Base-by-base conservation (phyloP, 768 basidiomycete species). In the Tubosaeta brunneosetosa region DNA sequence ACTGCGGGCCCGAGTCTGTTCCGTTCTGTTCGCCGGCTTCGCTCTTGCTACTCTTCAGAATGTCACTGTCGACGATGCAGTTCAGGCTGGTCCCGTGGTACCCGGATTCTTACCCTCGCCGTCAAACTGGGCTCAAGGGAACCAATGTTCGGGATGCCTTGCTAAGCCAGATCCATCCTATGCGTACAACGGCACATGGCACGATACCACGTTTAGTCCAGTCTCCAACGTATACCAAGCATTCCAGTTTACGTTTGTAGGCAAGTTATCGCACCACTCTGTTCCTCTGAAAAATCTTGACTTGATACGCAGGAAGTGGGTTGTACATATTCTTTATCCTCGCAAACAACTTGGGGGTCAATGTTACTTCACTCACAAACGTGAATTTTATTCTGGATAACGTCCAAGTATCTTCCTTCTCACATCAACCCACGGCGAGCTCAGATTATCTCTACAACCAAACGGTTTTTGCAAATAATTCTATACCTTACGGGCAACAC, bases 311-410 rank as follows among this genome's bases (percentile, higher is more conserved):
- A 63, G 55, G 61, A 27, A 63, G 32, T 8, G 58, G 36, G 1
- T 1, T 63, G 19, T 63, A 61, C 16, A 49, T 62, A 44, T 63
- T 51, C 36, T 61, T 64, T 26, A 61, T 58, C 41, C 17, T 55
- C 0, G 53, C 58, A 8, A 63, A 63, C 32, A 47, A 13, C 4
- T 13, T 55, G 12, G 41, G 19, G 4, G 1, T 32, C 2, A 0
- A 4, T 32, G 14, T 31, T 9, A 3, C 13, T 5, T 43, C 51
- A 4, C 4, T 33, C 11, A 63, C 58, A 1, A 7, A 42, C 2
- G 19, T 63, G 13, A 8, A 41, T 2, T 63, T 62, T 17, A 13
- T 50, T 17, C 31, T 62, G 36, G 61, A 62, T 43, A 17, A 40
- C 6, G 22, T 11, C 1, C 3, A 10, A 6, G 42, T 22, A 17